These are phyloP conservation scores for Chondrostereum purpureum DNA, from an alignment of 1,284 basidiomycete species.

Conservation along the genomic window DNA sequence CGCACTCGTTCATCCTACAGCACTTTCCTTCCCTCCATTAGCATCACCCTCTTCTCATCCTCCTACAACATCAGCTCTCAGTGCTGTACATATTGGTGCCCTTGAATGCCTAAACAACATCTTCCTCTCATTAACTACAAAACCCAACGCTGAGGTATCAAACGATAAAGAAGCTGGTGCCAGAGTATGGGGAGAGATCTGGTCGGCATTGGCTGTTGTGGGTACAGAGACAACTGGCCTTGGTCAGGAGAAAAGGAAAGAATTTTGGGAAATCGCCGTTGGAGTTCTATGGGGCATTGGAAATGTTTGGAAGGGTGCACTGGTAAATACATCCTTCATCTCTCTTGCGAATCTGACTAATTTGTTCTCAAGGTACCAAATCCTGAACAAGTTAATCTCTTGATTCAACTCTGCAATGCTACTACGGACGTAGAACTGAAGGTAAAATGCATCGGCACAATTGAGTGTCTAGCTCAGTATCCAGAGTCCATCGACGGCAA, in stretches of 20 bases:
- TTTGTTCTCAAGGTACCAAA: slow-evolving; percentile 34
- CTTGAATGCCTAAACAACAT: slow-evolving; percentile 90
- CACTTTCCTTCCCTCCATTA: slow-evolving; percentile 76
- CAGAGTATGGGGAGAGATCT: slow-evolving; percentile 56
- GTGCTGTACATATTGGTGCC: slow-evolving; percentile 76
- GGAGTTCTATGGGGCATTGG: slow-evolving; percentile 79
- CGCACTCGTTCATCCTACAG: slow-evolving; percentile 61
- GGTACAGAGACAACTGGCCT: slow-evolving; percentile 49
- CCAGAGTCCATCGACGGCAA: slow-evolving; percentile 63
- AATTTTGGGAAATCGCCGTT: slow-evolving; percentile 68
- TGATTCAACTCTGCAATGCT: slow-evolving; percentile 61
- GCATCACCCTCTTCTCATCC: slow-evolving; percentile 66
- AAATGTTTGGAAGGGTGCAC: slow-evolving; percentile 55
- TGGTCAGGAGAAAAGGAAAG: slow-evolving; percentile 59
- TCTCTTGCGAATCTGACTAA: slow-evolving; percentile 5
- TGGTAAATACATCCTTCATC: slow-evolving; percentile 33
- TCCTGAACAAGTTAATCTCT: slow-evolving; percentile 54
- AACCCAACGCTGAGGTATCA: slow-evolving; percentile 31
- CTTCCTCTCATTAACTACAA: slow-evolving; percentile 65
- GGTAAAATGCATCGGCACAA: slow-evolving; percentile 75
- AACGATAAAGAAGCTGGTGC: slow-evolving; percentile 43
- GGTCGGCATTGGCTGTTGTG: slow-evolving; percentile 47
- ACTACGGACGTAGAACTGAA: slow-evolving; percentile 49
- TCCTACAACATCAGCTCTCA: slow-evolving; percentile 78
- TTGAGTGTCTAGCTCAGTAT: slow-evolving; percentile 76